Conservation (phyloP, 106 monocot genomes). For the Acorus calamus region DNA sequence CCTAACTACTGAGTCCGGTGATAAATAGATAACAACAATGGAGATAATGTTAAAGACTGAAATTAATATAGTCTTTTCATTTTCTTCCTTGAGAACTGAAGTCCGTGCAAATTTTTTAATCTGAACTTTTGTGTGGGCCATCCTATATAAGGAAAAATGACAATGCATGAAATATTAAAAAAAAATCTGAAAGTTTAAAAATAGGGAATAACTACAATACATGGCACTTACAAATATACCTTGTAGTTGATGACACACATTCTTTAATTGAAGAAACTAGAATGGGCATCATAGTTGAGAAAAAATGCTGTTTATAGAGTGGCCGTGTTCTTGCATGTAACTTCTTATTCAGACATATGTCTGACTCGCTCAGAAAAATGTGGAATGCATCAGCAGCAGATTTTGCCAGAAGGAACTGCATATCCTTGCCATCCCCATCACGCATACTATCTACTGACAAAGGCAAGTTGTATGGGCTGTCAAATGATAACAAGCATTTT, state of each 20-base stretch:
- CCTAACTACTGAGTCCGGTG: too few relatives aligned
- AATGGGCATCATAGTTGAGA: constrained; percentile 54
- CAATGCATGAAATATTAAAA: too few relatives aligned
- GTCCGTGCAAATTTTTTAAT: too few relatives aligned
- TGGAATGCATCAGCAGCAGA: constrained; percentile 82
- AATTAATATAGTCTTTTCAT: too few relatives aligned
- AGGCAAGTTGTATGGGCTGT: constrained; percentile 1
- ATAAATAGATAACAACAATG: too few relatives aligned
- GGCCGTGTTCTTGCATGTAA: constrained; percentile 73
- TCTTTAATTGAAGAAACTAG: constrained; percentile 61
- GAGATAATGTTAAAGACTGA: too few relatives aligned
- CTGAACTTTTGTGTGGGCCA: too few relatives aligned
- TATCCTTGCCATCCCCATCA: constrained; percentile 12
- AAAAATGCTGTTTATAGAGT: constrained; percentile 80
- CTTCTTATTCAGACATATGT: constrained; percentile 63
- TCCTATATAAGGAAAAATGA: too few relatives aligned
- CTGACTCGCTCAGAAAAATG: constrained; percentile 76
- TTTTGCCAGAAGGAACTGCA: constrained; percentile 23
- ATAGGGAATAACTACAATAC: not conserved
- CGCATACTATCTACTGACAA: constrained; percentile 7
- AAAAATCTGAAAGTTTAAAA: not conserved
- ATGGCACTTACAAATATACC: constrained; percentile 17
- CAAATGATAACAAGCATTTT: constrained; percentile 39
- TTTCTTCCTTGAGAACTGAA: too few relatives aligned
- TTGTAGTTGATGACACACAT: constrained; percentile 34